Conservation (phyloP, 306 rosid genomes). For the Cucumis sativus region DNA sequence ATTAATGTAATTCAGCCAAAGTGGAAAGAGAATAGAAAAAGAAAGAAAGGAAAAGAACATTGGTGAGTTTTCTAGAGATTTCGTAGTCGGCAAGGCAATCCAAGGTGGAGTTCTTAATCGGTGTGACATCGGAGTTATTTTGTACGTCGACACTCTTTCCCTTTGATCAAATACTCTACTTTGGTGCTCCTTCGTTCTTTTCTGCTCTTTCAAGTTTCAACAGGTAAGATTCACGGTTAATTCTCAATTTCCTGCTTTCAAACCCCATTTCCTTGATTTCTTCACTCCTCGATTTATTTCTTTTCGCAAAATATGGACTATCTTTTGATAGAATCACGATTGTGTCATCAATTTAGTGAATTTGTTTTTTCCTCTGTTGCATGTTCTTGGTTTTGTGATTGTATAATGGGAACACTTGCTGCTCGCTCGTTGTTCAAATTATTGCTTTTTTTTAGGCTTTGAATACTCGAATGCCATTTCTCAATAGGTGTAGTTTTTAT, state of each 20-base stretch:
- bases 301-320: neutral
- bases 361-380: neutral
- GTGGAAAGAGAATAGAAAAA: no score
- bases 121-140: neutral
- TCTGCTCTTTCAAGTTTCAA: neutral
- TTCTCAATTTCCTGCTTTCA: neutral
- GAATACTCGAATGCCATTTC: neutral
- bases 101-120: neutral
- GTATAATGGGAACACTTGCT: neutral
- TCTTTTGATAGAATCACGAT: neutral
- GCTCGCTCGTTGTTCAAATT: neutral
- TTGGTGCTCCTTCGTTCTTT: neutral
- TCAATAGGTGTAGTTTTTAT: neutral
- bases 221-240: neutral
- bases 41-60: no score
- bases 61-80: no score
- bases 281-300: neutral
- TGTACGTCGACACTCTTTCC: neutral
- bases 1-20: no score
- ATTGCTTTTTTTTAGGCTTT: neutral
- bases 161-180: neutral
- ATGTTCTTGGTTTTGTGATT: neutral
- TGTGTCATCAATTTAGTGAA: neutral
- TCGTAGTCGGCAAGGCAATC: no score
- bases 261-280: neutral